phyloP scores from a whole-genome alignment of 2,329 filamentous ascomycete species.

The Thelonectria discophora region DNA sequence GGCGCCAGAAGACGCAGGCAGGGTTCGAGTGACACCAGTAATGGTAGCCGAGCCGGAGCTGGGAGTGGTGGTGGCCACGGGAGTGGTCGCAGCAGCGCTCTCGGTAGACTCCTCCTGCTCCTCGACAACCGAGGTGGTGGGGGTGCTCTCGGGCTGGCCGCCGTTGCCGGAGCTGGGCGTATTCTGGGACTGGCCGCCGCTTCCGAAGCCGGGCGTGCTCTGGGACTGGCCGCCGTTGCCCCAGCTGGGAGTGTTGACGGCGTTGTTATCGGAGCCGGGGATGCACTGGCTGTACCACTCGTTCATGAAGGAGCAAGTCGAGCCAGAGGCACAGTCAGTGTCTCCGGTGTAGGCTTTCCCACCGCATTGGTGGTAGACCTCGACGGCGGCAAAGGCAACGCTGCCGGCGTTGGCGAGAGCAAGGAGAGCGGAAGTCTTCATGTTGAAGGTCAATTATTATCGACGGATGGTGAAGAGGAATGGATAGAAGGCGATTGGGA shows the following conservation, averaged over 20 bases:
- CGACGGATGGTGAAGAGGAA: neutral
- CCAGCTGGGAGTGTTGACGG: conserved; percentile 9
- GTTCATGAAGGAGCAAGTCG: conserved; percentile 28
- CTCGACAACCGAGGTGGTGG: neutral
- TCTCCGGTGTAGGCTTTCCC: conserved; percentile 28
- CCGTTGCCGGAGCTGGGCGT: neutral
- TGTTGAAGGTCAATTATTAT: conserved; percentile 20
- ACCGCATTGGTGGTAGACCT: conserved; percentile 33
- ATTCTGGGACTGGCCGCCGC: neutral
- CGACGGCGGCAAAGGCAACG: conserved; percentile 29
- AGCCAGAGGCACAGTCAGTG: conserved; percentile 28
- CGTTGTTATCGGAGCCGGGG: conserved; percentile 11
- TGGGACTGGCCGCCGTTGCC: neutral
- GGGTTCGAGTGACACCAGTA: conserved; percentile 31
- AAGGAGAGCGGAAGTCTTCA: conserved; percentile 31
- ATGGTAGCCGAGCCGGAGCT: conserved; percentile 16
- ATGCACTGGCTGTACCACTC: conserved; percentile 38
- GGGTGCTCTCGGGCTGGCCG: neutral
- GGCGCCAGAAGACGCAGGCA: conserved; percentile 33
- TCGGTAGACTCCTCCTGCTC: conserved; percentile 9
- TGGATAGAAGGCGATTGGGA: conserved; percentile 8
- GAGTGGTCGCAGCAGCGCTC: neutral
- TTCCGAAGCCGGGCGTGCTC: neutral
- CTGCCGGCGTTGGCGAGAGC: conserved; percentile 33
- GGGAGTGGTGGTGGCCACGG: conserved; percentile 4